Evolutionary conservation across 106 monocot species (phyloP).

Genomic region (Gastrodia elata): DNA sequence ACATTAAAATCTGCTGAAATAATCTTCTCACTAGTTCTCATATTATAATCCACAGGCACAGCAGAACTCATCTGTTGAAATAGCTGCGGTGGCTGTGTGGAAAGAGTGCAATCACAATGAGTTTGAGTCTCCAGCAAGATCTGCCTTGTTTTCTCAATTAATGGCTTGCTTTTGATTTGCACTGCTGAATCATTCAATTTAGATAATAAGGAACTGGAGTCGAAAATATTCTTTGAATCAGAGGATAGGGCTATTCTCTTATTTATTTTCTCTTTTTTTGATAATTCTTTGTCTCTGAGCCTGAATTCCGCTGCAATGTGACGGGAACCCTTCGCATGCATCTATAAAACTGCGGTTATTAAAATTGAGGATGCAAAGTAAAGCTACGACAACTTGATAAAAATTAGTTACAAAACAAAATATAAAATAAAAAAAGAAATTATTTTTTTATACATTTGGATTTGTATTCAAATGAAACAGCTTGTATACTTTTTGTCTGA

Average conservation of each 20-base stretch:
- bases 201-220: background rate
- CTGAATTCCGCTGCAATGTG: conserved; percentile 49
- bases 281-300: conserved; percentile 43
- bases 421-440: too few species aligned
- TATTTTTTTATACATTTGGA: too few species aligned
- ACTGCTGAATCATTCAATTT: background rate
- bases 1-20: conserved; percentile 12
- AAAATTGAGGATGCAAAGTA: too few species aligned
- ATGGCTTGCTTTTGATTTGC: conserved; percentile 21
- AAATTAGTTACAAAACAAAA: too few species aligned
- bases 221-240: conserved; percentile 9
- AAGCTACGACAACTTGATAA: too few species aligned
- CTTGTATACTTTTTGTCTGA: too few species aligned
- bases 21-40: background rate
- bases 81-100: background rate
- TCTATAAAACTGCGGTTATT: conserved; percentile 29
- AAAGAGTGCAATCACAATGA: conserved; percentile 9
- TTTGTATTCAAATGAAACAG: too few species aligned
- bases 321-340: conserved; percentile 61
- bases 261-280: conserved; percentile 30
- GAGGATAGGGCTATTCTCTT: conserved; percentile 52
- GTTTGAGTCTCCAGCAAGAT: conserved; percentile 32
- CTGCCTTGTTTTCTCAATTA: conserved; percentile 35
- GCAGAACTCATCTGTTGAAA: background rate
- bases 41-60: background rate